Evolutionary conservation across 352 stramenopile species (phyloP), one percentile per base, ranked within the genome.

Genomic region (Aphanomyces euteiches): DNA sequence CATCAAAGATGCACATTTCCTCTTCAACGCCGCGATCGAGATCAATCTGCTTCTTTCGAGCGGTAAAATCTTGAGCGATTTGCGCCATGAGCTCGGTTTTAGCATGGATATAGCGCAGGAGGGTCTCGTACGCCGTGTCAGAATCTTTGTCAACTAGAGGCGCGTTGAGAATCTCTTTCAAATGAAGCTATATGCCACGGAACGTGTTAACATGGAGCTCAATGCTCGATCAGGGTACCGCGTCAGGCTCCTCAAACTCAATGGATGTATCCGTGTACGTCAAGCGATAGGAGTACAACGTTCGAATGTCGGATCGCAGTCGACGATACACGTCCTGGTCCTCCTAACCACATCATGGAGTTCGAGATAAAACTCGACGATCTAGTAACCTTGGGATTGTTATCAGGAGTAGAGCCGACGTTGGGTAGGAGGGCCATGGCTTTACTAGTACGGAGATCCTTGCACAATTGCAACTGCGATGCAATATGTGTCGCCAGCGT

Each of bases 401-500:
- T 67, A 54, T 89, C 80, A 10, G 54, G 7, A 12, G 54, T 61
- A 12, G 54, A 19, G 43, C 43, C 43, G 43, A 50, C 43, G 47
- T 47, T 68, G 7, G 53, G 58, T 15, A 69, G n/a, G 13, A 92
- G 66, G 7, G 80, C 78, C 37, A 88, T 74, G 8, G 83, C 78
- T 48, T 90, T 82, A 21, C 85, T 79, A 1, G 74, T 75, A 2
- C 84, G 81, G 58, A 93, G 69, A 0, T 79, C 76, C 5, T 85
- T 83, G 69, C 84, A 91, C 58, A 87, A 74, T 53, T 92, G 78
- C 17, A 94, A 61, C 67, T 94, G 86, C 4, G 84, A 38, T 7
- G 89, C 82, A 40, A 92, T 92, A 61, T 91, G 80, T 66, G 88
- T 90, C 10, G 83, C 77, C 34, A 94, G 67, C 41, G 79, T 81